phyloP scores from a whole-genome alignment of 2,329 filamentous ascomycete genomes.

The Bimuria novae-zelandiae region DNA sequence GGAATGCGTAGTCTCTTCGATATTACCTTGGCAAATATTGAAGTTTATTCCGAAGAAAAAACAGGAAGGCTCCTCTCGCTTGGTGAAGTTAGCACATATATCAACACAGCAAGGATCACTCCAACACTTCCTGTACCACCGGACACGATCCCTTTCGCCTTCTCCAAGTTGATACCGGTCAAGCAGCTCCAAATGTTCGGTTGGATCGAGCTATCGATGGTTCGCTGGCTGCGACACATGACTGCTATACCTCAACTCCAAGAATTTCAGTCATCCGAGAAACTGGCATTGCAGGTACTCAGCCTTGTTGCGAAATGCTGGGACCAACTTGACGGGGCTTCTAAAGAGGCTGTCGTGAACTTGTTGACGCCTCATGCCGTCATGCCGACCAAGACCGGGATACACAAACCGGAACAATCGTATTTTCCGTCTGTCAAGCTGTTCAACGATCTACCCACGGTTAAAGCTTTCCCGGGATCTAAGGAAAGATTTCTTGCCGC shows the following conservation, averaged over 20 bases:
- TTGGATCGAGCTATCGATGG: constrained; percentile 83
- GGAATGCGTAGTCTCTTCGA: constrained; percentile 74
- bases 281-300: constrained; percentile 78
- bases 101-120: constrained; percentile 78
- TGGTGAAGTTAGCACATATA: constrained; percentile 73
- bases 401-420: constrained; percentile 82
- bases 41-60: constrained; percentile 55
- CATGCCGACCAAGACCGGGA: constrained; percentile 88
- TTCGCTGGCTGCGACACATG: constrained; percentile 83
- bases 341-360: constrained; percentile 67
- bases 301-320: constrained; percentile 85
- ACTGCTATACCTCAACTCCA: constrained; percentile 62
- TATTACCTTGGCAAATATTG: constrained; percentile 73
- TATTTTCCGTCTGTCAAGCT: constrained; percentile 94
- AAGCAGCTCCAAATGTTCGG: constrained; percentile 78
- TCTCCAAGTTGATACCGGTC: constrained; percentile 71
- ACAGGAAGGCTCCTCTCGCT: constrained; percentile 77
- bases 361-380: constrained; percentile 71
- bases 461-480: constrained; percentile 72
- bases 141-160: constrained; percentile 81
- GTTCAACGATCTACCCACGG: constrained; percentile 88
- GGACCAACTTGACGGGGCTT: constrained; percentile 73
- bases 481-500: constrained; percentile 88
- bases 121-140: constrained; percentile 79
- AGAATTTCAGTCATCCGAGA: constrained; percentile 68